These are phyloP conservation scores for Zangia roseola DNA, from an alignment of 768 basidiomycete species.

Conservation along the genomic window DNA sequence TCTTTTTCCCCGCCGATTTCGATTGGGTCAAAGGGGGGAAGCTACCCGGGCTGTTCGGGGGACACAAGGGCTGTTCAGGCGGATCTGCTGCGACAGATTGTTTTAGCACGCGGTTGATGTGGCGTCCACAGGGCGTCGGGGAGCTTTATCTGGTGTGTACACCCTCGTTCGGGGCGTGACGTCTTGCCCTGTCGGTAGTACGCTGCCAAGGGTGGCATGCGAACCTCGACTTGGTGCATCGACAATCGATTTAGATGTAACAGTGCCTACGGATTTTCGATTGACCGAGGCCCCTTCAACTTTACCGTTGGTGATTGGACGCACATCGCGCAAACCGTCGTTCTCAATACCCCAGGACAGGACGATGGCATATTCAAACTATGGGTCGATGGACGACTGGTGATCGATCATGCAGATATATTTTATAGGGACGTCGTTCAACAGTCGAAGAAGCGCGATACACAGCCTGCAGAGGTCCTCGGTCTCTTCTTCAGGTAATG, in stretches of 20 bases:
- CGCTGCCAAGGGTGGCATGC: slow-evolving; percentile 70
- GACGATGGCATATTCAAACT: slow-evolving; percentile 66
- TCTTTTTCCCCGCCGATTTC: slow-evolving; percentile 75
- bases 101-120: slow-evolving; percentile 88
- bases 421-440: slow-evolving; percentile 53
- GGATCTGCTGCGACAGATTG: slow-evolving; percentile 70
- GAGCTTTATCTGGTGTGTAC: slow-evolving; percentile 71
- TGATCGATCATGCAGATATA: slow-evolving; percentile 54
- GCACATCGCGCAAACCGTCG: slow-evolving; percentile 62
- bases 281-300: slow-evolving; percentile 69
- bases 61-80: slow-evolving; percentile 66
- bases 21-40: slow-evolving; percentile 83
- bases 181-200: slow-evolving; percentile 51
- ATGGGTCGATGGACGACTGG: slow-evolving; percentile 57
- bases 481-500: slow-evolving; percentile 78
- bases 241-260: slow-evolving; percentile 64
- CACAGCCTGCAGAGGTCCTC: slow-evolving; percentile 40
- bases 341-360: slow-evolving; percentile 70
- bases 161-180: background rate
- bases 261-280: slow-evolving; percentile 64
- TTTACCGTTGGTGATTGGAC: slow-evolving; percentile 71
- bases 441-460: background rate
- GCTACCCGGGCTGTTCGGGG: slow-evolving; percentile 78
- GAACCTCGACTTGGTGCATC: slow-evolving; percentile 56
- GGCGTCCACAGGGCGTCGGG: slow-evolving; percentile 63